Conservation (phyloP, 352 stramenopile genomes). For the Phytophthora crassamura region DNA sequence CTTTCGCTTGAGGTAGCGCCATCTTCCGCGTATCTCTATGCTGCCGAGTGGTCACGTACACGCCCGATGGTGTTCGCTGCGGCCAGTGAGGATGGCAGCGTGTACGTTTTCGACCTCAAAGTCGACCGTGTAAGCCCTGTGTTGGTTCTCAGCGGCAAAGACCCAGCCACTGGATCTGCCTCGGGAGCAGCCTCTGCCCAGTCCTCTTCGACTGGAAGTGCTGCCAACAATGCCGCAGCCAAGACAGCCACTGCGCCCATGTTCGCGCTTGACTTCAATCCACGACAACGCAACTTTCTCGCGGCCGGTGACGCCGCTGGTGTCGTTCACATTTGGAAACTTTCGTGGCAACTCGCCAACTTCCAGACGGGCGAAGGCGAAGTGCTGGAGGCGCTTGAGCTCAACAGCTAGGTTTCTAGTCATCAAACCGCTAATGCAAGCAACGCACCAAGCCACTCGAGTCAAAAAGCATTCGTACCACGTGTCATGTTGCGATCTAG, state of each 20-base stretch:
- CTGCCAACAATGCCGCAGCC: constrained; percentile 3
- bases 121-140: constrained; percentile 53
- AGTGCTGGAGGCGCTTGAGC: constrained; percentile 55
- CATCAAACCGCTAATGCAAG: constrained; percentile 12
- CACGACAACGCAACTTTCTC: constrained; percentile 85
- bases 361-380: constrained; percentile 72
- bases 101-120: constrained; percentile 84
- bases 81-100: constrained; percentile 69
- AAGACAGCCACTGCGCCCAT: constrained; percentile 42
- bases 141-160: constrained; percentile 49
- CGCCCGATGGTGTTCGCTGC: constrained; percentile 79
- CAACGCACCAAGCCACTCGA: constrained; percentile 2
- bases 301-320: constrained; percentile 69
- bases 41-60: constrained; percentile 76
- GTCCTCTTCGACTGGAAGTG: constrained; percentile 7
- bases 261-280: constrained; percentile 83
- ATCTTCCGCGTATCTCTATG: constrained; percentile 77
- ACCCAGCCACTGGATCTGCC: constrained; percentile 24
- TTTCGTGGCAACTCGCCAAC: constrained; percentile 84
- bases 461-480: constrained; percentile 3
- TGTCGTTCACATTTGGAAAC: constrained; percentile 83
- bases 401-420: constrained; percentile 19
- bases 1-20: constrained; percentile 71
- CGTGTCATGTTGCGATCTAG: constrained; percentile 18
- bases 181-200: constrained; percentile 9